Percentiles rank a stretch among this genome's conserved stretches.
Conservation (phyloP, 2,329 filamentous ascomycete species). For the Alternaria burnsii region DNA sequence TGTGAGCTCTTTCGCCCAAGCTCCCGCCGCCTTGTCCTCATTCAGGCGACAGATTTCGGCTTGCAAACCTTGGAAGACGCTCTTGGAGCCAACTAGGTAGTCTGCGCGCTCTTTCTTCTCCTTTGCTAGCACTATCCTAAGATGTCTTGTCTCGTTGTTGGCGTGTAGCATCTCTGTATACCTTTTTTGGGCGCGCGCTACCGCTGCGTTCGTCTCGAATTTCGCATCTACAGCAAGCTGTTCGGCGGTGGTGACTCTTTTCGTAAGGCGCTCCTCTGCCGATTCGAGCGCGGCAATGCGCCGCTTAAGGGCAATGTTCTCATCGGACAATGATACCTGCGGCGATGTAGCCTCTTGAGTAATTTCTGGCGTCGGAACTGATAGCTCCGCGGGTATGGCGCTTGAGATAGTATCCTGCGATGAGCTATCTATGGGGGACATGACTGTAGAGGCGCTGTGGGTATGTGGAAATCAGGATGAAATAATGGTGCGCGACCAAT, state of each 20-base stretch:
- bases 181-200: slow-evolving; percentile 6
- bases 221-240: not conserved
- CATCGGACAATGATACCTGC: not conserved
- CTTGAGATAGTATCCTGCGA: not conserved
- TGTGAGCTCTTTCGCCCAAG: not conserved
- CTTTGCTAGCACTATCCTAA: not conserved
- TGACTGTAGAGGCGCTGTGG: not conserved
- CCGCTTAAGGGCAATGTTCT: slow-evolving; percentile 1
- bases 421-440: not conserved
- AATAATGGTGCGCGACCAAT: not conserved
- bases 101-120: not conserved
- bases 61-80: not conserved
- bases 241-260: not conserved
- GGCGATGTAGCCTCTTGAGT: not conserved
- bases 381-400: not conserved
- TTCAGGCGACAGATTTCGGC: not conserved
- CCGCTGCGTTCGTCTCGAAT: slow-evolving; percentile 2
- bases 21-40: not conserved
- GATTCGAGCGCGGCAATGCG: slow-evolving; percentile 1
- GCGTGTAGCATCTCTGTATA: slow-evolving; percentile 16
- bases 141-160: slow-evolving; percentile 9
- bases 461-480: not conserved
- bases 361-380: not conserved
- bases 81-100: not conserved
- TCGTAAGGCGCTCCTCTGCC: not conserved